Percentiles rank a stretch among this genome's conserved stretches.
Evolutionary conservation across 176 grass and related monocot species (phyloP).

Genomic region (Otatea glauca): DNA sequence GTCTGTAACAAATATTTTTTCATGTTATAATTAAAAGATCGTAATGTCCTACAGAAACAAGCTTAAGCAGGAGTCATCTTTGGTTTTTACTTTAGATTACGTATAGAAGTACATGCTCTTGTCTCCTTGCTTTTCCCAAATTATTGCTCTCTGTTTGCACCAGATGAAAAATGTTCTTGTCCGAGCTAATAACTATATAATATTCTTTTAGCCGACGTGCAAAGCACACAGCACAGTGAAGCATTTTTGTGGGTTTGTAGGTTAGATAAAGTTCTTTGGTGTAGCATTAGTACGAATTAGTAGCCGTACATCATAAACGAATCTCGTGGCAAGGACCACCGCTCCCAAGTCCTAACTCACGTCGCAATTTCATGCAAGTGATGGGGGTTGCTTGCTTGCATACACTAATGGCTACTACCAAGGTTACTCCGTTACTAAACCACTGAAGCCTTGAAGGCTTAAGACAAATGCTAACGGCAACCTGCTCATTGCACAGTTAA

Average conservation of each 20-base stretch:
- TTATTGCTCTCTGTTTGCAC: background rate
- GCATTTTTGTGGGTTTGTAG: background rate
- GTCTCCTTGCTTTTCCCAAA: background rate
- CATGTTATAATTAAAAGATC: too few species aligned
- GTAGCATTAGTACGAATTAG: background rate
- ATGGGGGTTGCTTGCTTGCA: background rate
- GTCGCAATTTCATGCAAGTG: background rate
- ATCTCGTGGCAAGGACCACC: background rate
- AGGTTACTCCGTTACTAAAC: background rate
- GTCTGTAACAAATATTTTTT: too few species aligned
- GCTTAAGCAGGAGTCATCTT: too few species aligned
- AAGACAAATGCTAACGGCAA: background rate
- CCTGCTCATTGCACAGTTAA: background rate
- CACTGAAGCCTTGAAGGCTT: background rate
- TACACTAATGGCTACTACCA: background rate
- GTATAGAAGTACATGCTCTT: too few species aligned
- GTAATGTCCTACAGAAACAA: too few species aligned
- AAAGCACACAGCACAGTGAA: background rate
- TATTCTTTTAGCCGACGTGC: background rate
- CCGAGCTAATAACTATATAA: background rate
- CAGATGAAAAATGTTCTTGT: background rate
- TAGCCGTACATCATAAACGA: background rate
- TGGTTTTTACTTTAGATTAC: too few species aligned
- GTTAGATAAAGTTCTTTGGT: background rate
- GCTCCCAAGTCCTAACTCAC: constrained; percentile 2